Evolutionary conservation across 371 early-diverging fungal species (phyloP).

Genomic region (Lichtheimia corymbifera): DNA sequence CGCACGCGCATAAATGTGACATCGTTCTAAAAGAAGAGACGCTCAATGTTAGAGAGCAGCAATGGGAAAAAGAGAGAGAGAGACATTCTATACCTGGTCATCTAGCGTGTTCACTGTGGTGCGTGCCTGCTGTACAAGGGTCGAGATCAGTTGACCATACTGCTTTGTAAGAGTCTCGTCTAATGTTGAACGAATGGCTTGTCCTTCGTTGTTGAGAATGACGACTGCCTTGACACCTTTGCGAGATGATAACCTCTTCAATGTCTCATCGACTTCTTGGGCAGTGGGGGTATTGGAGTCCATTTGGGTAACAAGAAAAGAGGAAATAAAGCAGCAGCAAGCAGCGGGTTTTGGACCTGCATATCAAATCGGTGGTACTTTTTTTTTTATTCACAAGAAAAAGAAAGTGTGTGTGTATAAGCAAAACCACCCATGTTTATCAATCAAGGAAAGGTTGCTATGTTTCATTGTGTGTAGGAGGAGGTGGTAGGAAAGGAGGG

Average conservation of each 20-base stretch:
- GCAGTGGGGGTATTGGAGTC: constrained; percentile 27
- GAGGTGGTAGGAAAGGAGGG: too few relatives aligned
- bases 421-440: too few relatives aligned
- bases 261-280: constrained; percentile 88
- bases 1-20: constrained; percentile 91
- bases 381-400: too few relatives aligned
- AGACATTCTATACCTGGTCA: constrained; percentile 28
- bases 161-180: constrained; percentile 78
- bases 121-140: constrained; percentile 38
- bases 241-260: constrained; percentile 82
- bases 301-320: background rate
- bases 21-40: constrained; percentile 66
- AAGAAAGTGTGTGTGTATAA: too few relatives aligned
- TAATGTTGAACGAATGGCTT: constrained; percentile 87
- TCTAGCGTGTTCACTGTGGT: constrained; percentile 36
- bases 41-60: background rate
- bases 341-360: background rate
- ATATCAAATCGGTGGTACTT: too few relatives aligned
- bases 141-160: constrained; percentile 55
- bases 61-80: background rate
- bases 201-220: constrained; percentile 76
- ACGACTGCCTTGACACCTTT: constrained; percentile 84
- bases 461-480: too few relatives aligned
- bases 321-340: background rate
- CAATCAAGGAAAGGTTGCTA: too few relatives aligned